Base-by-base conservation (phyloP, 2,329 filamentous ascomycete species). In the Endoconidiophora laricicola region DNA sequence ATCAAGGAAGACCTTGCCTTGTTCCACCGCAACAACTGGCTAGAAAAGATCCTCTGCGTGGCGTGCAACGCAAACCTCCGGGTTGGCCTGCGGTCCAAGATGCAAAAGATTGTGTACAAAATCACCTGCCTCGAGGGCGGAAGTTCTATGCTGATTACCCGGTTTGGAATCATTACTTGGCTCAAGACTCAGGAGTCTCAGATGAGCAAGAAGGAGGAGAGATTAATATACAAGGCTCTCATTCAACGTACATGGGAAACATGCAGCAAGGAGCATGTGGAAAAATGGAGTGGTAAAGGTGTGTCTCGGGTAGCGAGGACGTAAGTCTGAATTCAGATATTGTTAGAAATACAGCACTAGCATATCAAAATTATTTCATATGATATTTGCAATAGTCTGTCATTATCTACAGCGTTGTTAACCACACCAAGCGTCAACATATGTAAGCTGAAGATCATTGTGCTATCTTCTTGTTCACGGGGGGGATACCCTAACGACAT, bases 121-220 rank as follows among this genome's bases (percentile, higher is more conserved):
- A 78, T 80, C 2, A 79, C 78, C 0, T 72, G 71, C 43, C 74
- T 88, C 29, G 73, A 79, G 26, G 79, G 75, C 1, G 86, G 84
- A 1, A 86, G 83, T 62, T 84, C 80, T 3, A 90, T 83, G n/a
- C 68, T 94, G 43, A 72, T 86, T 37, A 93, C 86, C 1, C 71
- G 87, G 51, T 79, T 81, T 41, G 85, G 83, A 14, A 67, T 83
- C 18, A 62, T 90, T 48, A 80, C 74, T 56, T 94, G 86, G 87
- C 69, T 90, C 6, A 48, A 54, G 44, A 44, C 41, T 16, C 50
- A 53, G 46, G 39, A 47, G 26, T 41, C 39, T 5, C 26, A 45
- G 33, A 43, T 52, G 20, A 29, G 26, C 43, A 72, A 81, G 52
- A 73, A 74, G 53, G 69, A 72, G 14, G 72, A 75, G 55, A 64